These are phyloP conservation scores for Actinidia chinensis DNA, from an alignment of 179 eudicot genomes.

Conservation along the genomic window DNA sequence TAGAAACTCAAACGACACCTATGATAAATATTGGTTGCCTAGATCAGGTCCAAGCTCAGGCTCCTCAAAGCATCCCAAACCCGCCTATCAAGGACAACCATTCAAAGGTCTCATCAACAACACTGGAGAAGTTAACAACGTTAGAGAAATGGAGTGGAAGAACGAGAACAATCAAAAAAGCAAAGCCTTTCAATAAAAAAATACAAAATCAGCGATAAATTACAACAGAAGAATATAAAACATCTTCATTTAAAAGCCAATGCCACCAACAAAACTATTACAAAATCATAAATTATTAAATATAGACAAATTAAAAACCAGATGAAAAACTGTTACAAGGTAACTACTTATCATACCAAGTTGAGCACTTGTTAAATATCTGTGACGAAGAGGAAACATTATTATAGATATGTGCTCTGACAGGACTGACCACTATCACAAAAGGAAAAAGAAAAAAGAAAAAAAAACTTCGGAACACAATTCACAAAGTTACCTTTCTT, in stretches of 20 bases:
- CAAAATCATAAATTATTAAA: too few relatives aligned
- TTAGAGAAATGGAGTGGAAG: neutral
- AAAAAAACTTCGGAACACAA: too few relatives aligned
- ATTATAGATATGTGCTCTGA: too few relatives aligned
- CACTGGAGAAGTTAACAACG: constrained; percentile 43
- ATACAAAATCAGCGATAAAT: neutral
- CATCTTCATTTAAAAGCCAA: neutral
- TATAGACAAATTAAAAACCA: too few relatives aligned
- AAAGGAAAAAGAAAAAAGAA: too few relatives aligned
- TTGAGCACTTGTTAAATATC: too few relatives aligned
- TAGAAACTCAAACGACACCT: constrained; percentile 56
- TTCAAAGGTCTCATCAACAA: constrained; percentile 61
- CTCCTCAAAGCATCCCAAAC: constrained; percentile 96
- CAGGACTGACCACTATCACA: too few relatives aligned
- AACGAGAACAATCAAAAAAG: neutral
- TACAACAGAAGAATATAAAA: neutral
- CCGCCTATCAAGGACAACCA: constrained; percentile 76
- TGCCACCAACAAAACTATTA: too few relatives aligned
- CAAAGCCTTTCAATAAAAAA: neutral
- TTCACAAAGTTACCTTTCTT: too few relatives aligned
- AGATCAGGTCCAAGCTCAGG: constrained; percentile 71
- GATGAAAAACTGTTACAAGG: too few relatives aligned
- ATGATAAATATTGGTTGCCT: constrained; percentile 73
- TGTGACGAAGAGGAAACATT: too few relatives aligned
- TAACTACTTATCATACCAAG: too few relatives aligned